These are phyloP conservation scores for Lactarius tabidus DNA, from an alignment of 768 basidiomycete species.

Conservation along the genomic window DNA sequence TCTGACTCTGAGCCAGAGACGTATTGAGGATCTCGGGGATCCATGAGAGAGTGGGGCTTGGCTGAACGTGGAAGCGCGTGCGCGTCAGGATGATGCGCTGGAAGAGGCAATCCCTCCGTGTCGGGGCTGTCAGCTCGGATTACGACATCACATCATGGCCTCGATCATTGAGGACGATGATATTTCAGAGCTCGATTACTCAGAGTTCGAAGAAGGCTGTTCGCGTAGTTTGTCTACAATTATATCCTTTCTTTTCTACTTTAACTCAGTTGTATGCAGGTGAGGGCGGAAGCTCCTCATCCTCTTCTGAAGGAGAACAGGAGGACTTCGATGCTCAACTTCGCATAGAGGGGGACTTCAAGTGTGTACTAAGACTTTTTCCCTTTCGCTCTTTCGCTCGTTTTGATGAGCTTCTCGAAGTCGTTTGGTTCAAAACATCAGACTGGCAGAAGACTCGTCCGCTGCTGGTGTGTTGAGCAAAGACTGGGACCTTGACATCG, in stretches of 20 bases:
- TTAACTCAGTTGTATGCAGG: conserved; percentile 8
- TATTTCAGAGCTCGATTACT: conserved; percentile 3
- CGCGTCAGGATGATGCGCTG: neutral
- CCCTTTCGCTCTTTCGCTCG: neutral
- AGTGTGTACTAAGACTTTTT: conserved; percentile 25
- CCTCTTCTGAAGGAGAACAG: conserved; percentile 13
- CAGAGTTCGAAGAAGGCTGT: conserved; percentile 15
- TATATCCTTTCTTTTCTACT: neutral
- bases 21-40: conserved; percentile 26
- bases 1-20: conserved; percentile 32
- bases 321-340: conserved; percentile 27
- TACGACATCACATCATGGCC: neutral
- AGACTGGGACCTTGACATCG: conserved; percentile 72
- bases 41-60: conserved; percentile 24
- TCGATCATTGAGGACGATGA: neutral
- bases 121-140: neutral
- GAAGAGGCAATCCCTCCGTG: neutral
- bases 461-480: conserved; percentile 48
- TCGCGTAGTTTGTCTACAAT: conserved; percentile 7
- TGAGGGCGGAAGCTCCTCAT: neutral
- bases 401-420: conserved; percentile 34
- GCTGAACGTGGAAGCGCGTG: conserved; percentile 1
- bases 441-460: conserved; percentile 45
- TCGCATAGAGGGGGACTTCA: conserved; percentile 56
- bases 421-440: conserved; percentile 65